A percentile compares a stretch with the other conserved stretches of the same genome.
phyloP scores from a whole-genome alignment of 164 flowering plant species.

The Amborella trichopoda region DNA sequence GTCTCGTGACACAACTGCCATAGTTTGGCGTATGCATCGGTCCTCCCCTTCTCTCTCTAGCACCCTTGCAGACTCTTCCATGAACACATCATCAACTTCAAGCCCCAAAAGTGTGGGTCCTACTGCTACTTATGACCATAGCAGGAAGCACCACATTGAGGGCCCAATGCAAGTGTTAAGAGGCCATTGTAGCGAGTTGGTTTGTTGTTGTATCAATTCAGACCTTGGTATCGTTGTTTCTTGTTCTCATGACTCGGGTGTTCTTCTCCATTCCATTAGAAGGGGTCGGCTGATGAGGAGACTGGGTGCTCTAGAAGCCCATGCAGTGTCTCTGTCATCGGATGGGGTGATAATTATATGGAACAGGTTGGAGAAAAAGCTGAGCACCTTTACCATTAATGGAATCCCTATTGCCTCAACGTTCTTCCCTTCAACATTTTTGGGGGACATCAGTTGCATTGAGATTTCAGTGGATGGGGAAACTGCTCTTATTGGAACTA shows the following conservation, averaged over 20 bases:
- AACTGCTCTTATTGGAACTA: conserved; percentile 59
- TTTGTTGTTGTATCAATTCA: conserved; percentile 70
- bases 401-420: conserved; percentile 58
- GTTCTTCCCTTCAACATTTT: conserved; percentile 31
- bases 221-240: conserved; percentile 83
- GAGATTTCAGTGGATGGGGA: conserved; percentile 75
- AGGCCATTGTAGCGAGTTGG: conserved; percentile 73
- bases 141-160: conserved; percentile 54
- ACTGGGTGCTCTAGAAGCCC: conserved; percentile 58
- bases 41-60: conserved; percentile 27
- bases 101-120: conserved; percentile 20
- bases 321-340: conserved; percentile 64
- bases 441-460: conserved; percentile 64
- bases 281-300: conserved; percentile 75
- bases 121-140: conserved; percentile 36
- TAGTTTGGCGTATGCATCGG: conserved; percentile 82
- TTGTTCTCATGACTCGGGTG: conserved; percentile 58
- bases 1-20: conserved; percentile 71
- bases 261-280: conserved; percentile 73
- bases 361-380: conserved; percentile 42
- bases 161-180: conserved; percentile 88
- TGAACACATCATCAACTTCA: conserved; percentile 32
- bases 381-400: conserved; percentile 63
- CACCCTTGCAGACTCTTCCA: conserved; percentile 37
- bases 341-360: conserved; percentile 71